Conservation (phyloP, 2,329 filamentous ascomycete genomes). For the Aureobasidium sp. region DNA sequence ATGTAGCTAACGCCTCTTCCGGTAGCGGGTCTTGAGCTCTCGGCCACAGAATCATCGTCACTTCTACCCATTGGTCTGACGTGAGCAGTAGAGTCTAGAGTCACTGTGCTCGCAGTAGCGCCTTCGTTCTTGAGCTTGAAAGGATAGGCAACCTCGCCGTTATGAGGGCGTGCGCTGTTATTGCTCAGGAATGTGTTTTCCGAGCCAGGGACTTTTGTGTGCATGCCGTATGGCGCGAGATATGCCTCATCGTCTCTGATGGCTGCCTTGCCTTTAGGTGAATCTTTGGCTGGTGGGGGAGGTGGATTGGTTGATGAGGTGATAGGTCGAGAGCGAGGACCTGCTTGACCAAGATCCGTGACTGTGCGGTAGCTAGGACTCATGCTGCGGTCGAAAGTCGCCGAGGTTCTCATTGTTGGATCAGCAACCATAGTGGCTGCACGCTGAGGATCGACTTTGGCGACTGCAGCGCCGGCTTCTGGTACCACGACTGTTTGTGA, state of each 20-base stretch:
- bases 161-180: constrained; percentile 57
- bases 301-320: neutral
- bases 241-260: neutral
- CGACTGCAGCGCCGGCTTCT: neutral
- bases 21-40: neutral
- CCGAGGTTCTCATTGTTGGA: neutral
- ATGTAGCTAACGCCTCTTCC: neutral
- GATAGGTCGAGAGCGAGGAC: neutral
- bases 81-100: constrained; percentile 40
- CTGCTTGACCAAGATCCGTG: constrained; percentile 7
- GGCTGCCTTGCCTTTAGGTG: neutral
- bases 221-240: constrained; percentile 12
- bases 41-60: constrained; percentile 7
- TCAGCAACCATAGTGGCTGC: neutral
- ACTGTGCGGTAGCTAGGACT: constrained; percentile 7
- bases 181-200: constrained; percentile 41
- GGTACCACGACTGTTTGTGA: constrained; percentile 3
- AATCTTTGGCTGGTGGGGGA: constrained; percentile 8
- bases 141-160: constrained; percentile 64
- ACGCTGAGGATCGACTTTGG: neutral
- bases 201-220: constrained; percentile 25
- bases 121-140: constrained; percentile 56
- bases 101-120: constrained; percentile 64
- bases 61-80: constrained; percentile 15
- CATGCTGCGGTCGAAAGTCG: constrained; percentile 7